These are phyloP conservation scores for Wickerhamomyces sp. DNA, from an alignment of 1,139 yeast species.

Conservation along the genomic window DNA sequence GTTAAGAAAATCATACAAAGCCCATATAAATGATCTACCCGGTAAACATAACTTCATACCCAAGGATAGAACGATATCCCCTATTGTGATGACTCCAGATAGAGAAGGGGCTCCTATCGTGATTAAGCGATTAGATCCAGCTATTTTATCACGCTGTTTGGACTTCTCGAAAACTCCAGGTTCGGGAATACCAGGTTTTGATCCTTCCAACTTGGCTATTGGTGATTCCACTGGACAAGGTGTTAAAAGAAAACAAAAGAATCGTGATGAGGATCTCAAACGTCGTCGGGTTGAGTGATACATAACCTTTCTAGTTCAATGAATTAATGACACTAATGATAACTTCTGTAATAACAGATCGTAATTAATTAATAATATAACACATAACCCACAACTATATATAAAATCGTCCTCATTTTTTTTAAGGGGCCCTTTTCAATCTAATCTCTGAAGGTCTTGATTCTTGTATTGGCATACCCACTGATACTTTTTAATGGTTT, in stretches of 20 bases:
- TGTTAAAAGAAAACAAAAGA: constrained; percentile 21
- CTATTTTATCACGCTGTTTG: constrained; percentile 46
- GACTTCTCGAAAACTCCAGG: constrained; percentile 64
- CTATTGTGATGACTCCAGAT: constrained; percentile 47
- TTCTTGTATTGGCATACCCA: constrained; percentile 18
- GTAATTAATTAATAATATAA: neutral
- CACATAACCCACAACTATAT: neutral
- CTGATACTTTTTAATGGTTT: constrained; percentile 16
- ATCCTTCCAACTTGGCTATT: constrained; percentile 61
- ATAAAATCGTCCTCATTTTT: neutral
- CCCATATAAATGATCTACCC: constrained; percentile 81
- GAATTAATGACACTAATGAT: neutral
- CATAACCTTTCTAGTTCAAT: neutral
- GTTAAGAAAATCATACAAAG: constrained; percentile 87
- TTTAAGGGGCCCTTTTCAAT: neutral
- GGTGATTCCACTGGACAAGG: constrained; percentile 36
- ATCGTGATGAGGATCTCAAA: constrained; percentile 14
- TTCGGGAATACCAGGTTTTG: constrained; percentile 77
- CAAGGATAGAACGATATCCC: constrained; percentile 47
- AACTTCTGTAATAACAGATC: neutral
- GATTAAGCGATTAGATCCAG: constrained; percentile 45
- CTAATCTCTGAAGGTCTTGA: constrained; percentile 17
- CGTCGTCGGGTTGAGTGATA: constrained; percentile 22
- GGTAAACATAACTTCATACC: constrained; percentile 70
- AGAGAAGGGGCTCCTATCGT: constrained; percentile 26